Evolutionary conservation across 768 basidiomycete species (phyloP).

Genomic region (Lentinula sp.): DNA sequence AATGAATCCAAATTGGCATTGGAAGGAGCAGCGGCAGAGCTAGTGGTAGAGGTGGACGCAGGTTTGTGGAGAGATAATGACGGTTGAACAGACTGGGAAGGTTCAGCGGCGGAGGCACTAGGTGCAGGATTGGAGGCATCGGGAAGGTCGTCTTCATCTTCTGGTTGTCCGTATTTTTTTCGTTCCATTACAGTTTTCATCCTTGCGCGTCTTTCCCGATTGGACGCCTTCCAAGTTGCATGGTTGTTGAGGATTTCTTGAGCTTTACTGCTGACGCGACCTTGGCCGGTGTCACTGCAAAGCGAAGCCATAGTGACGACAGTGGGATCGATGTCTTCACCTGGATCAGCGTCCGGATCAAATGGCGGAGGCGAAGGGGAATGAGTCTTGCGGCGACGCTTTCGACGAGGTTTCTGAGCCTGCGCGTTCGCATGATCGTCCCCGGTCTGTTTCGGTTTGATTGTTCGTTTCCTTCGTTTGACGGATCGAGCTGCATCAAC

Average conservation of each 20-base stretch:
- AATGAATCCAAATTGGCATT: constrained; percentile 35
- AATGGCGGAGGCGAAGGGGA: constrained; percentile 49
- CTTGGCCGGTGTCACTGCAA: constrained; percentile 73
- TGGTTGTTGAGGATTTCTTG: constrained; percentile 67
- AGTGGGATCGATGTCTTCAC: constrained; percentile 79
- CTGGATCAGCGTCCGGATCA: constrained; percentile 56
- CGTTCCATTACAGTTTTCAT: constrained; percentile 63
- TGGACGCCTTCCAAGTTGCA: constrained; percentile 63
- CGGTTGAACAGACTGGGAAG: constrained; percentile 1
- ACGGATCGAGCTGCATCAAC: background rate
- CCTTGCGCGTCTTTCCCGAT: constrained; percentile 57
- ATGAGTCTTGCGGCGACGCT: constrained; percentile 27
- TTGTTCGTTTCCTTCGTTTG: constrained; percentile 9
- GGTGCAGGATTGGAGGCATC: constrained; percentile 5
- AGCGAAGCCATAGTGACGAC: constrained; percentile 76
- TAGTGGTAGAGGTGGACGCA: constrained; percentile 5
- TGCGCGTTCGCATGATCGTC: background rate
- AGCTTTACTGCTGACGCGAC: constrained; percentile 74
- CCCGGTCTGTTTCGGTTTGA: background rate
- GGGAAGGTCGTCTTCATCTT: constrained; percentile 31
- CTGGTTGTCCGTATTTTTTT: constrained; percentile 65
- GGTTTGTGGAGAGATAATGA: background rate
- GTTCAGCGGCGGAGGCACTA: constrained; percentile 7
- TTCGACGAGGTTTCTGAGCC: background rate
- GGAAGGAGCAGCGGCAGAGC: constrained; percentile 8